A percentile compares a stretch with the other conserved stretches of the same genome.
These are phyloP conservation scores for Trichaptum fuscoviolaceum DNA, from an alignment of 768 basidiomycete species.

Conservation along the genomic window DNA sequence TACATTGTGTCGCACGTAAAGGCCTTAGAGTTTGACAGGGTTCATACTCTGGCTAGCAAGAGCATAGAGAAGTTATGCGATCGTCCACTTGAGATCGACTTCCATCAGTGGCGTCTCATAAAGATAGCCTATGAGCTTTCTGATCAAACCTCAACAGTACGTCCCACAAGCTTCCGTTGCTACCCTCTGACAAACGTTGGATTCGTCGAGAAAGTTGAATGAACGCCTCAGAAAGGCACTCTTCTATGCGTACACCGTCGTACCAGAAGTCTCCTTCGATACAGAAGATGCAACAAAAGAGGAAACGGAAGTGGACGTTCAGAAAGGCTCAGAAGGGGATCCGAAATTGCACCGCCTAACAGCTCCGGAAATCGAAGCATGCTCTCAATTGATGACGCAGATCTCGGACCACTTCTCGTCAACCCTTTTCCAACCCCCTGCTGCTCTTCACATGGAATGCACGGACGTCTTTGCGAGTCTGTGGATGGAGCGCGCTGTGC, in stretches of 20 bases:
- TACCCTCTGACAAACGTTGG: not conserved
- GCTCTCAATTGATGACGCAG: slow-evolving; percentile 9
- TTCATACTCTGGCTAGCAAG: not conserved
- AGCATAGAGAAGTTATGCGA: not conserved
- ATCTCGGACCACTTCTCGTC: slow-evolving; percentile 13
- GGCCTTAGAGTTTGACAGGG: not conserved
- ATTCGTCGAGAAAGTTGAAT: not conserved
- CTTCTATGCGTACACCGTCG: not conserved
- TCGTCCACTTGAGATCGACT: not conserved
- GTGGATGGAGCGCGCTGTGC: slow-evolving; percentile 13
- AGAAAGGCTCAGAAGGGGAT: not conserved
- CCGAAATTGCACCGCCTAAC: not conserved
- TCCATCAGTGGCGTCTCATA: not conserved
- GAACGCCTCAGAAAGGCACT: not conserved
- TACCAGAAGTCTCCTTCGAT: not conserved
- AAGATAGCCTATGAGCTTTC: not conserved
- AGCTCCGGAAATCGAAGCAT: not conserved
- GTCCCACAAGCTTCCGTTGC: not conserved
- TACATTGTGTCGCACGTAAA: not conserved
- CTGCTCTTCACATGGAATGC: slow-evolving; percentile 14
- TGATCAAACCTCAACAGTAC: not conserved
- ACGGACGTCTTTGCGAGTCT: slow-evolving; percentile 11
- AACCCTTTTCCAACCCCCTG: slow-evolving; percentile 10
- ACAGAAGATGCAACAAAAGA: not conserved
- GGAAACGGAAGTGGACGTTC: not conserved